phyloP scores from a whole-genome alignment of 2,329 filamentous ascomycete genomes.

The Xylogone sp. region DNA sequence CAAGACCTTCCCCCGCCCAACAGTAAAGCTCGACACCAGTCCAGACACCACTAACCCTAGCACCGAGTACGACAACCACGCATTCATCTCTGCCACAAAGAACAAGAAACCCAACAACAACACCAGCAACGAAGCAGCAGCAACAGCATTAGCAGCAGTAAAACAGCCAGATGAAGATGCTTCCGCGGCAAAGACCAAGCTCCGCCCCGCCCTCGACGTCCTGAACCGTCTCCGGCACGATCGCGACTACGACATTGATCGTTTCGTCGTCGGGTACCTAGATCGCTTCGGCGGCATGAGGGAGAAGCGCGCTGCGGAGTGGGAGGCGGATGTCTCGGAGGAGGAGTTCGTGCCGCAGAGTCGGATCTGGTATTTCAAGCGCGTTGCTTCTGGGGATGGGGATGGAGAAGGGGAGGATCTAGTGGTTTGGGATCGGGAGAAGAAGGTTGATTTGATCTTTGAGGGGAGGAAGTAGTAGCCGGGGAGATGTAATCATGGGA shows the following conservation, averaged over 20 bases:
- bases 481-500: too few species aligned
- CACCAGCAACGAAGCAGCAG: too few species aligned
- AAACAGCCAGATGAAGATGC: background rate
- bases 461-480: slow-evolving; percentile 47
- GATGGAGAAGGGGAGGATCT: too few species aligned
- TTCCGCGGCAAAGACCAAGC: background rate
- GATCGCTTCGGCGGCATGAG: slow-evolving; percentile 9
- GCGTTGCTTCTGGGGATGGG: slow-evolving; percentile 42
- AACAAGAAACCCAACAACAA: background rate
- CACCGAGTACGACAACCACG: too few species aligned
- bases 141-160: too few species aligned
- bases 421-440: slow-evolving; percentile 54
- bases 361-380: slow-evolving; percentile 58
- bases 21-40: slow-evolving; percentile 3
- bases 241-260: slow-evolving; percentile 15
- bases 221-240: slow-evolving; percentile 18
- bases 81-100: too few species aligned
- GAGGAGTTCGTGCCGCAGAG: slow-evolving; percentile 66
- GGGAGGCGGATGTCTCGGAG: slow-evolving; percentile 33
- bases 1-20: slow-evolving; percentile 8
- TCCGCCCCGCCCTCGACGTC: slow-evolving; percentile 15
- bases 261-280: slow-evolving; percentile 17
- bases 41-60: too few species aligned
- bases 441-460: slow-evolving; percentile 52
- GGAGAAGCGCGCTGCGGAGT: background rate